Percentiles rank a stretch among this genome's conserved stretches.
Evolutionary conservation across 2,329 filamentous ascomycete genomes (phyloP).

Genomic region (Drechmeria coniospora): DNA sequence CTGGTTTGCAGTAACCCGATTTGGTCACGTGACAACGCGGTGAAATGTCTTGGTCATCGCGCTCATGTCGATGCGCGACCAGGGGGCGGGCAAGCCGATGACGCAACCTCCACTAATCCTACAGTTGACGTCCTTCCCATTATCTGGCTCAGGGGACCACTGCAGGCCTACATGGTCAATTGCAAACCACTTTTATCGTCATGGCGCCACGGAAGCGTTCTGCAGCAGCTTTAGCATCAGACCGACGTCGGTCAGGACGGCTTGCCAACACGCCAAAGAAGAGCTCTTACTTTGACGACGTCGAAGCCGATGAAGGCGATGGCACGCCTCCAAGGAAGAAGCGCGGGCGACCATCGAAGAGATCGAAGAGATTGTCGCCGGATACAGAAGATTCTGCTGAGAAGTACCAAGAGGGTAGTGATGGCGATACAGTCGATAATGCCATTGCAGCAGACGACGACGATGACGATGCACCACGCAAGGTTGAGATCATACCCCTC

Average conservation of each 20-base stretch:
- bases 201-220: constrained; percentile 27
- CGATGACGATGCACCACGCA: constrained; percentile 17
- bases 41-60: constrained; percentile 9
- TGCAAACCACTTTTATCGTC: background rate
- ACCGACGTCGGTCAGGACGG: constrained; percentile 32
- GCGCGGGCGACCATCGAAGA: constrained; percentile 8
- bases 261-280: constrained; percentile 28
- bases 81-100: constrained; percentile 8
- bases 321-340: constrained; percentile 13
- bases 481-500: constrained; percentile 19
- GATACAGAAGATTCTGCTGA: constrained; percentile 12
- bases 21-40: constrained; percentile 13
- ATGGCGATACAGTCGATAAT: constrained; percentile 9
- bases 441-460: constrained; percentile 17
- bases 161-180: too few relatives aligned
- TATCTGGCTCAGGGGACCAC: too few relatives aligned
- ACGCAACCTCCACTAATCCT: too few relatives aligned
- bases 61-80: constrained; percentile 6
- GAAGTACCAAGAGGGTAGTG: constrained; percentile 10
- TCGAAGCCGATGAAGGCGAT: constrained; percentile 3
- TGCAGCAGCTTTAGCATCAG: constrained; percentile 12
- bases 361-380: constrained; percentile 7
- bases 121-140: too few relatives aligned
- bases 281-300: constrained; percentile 35
- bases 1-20: background rate